A percentile compares a stretch with the other conserved stretches of the same genome.
These are phyloP conservation scores for Phyllosticta citrichinensis DNA, from an alignment of 2,329 filamentous ascomycete genomes.

Conservation along the genomic window DNA sequence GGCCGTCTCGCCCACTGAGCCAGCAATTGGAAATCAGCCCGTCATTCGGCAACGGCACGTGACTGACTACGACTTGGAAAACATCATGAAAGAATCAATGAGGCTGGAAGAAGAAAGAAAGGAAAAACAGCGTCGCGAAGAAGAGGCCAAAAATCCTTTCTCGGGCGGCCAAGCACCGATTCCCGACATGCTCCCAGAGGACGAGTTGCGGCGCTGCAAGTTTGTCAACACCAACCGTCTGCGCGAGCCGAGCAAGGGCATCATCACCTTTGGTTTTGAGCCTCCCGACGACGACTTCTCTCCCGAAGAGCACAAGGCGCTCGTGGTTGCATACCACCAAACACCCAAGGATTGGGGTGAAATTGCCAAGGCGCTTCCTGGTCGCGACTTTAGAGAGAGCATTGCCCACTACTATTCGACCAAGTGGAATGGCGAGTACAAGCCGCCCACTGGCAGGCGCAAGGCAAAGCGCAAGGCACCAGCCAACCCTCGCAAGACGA, in stretches of 20 bases:
- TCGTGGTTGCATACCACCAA: conserved; percentile 66
- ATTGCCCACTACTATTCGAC: conserved; percentile 82
- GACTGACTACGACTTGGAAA: conserved; percentile 65
- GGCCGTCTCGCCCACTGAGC: conserved; percentile 29
- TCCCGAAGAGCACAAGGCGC: conserved; percentile 56
- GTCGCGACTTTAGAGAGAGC: conserved; percentile 65
- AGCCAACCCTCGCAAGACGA: conserved; percentile 2
- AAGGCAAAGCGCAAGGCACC: conserved; percentile 3
- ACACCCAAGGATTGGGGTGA: conserved; percentile 72
- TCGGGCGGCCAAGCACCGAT: conserved; percentile 64
- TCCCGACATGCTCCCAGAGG: conserved; percentile 56
- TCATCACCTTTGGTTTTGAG: conserved; percentile 61
- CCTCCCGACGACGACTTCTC: conserved; percentile 68
- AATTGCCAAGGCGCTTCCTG: conserved; percentile 57
- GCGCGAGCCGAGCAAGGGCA: conserved; percentile 54
- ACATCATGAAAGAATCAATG: conserved; percentile 47
- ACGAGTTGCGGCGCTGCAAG: conserved; percentile 47
- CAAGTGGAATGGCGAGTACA: conserved; percentile 64
- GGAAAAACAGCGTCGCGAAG: conserved; percentile 48
- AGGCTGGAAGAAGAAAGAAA: conserved; percentile 60
- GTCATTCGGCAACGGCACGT: conserved; percentile 45
- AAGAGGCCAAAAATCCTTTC: conserved; percentile 53
- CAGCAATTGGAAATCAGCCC: conserved; percentile 32
- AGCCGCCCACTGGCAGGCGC: conserved; percentile 31
- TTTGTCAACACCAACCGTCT: conserved; percentile 59